Evolutionary conservation across 192 early-diverging fungal genomes (phyloP).

Genomic region (Chytriomyces sp.): DNA sequence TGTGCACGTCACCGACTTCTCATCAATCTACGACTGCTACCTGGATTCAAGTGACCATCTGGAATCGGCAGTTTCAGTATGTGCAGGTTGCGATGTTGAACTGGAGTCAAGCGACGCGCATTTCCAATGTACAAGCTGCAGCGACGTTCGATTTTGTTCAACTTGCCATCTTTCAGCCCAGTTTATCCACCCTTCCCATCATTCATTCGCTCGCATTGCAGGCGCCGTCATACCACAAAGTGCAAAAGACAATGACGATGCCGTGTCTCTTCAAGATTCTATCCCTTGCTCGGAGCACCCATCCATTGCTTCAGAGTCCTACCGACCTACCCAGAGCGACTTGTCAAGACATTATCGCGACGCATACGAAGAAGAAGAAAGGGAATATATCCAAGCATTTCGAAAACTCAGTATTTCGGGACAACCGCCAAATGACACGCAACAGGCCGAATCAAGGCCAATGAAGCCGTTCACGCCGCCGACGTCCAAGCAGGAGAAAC

Average conservation of each 20-base stretch:
- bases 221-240: no score
- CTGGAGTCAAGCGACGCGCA: not conserved
- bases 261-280: not conserved
- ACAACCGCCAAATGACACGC: not conserved
- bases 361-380: not conserved
- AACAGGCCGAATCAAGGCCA: not conserved
- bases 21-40: not conserved
- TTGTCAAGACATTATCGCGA: not conserved
- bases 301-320: not conserved
- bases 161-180: not conserved
- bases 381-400: not conserved
- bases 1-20: not conserved
- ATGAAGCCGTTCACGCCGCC: not conserved
- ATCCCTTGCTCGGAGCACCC: not conserved
- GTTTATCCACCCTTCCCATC: not conserved
- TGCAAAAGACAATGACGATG: no score
- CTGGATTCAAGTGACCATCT: not conserved
- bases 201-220: not conserved
- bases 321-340: not conserved
- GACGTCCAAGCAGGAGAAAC: not conserved
- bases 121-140: constrained; percentile 2
- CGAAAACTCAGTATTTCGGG: not conserved
- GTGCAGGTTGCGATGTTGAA: not conserved
- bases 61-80: not conserved
- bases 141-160: not conserved